Evolutionary conservation across 495 filamentous ascomycete species (phyloP), one percentile per base, ranked within the genome.

Genomic region (Pyronema omphalodes): DNA sequence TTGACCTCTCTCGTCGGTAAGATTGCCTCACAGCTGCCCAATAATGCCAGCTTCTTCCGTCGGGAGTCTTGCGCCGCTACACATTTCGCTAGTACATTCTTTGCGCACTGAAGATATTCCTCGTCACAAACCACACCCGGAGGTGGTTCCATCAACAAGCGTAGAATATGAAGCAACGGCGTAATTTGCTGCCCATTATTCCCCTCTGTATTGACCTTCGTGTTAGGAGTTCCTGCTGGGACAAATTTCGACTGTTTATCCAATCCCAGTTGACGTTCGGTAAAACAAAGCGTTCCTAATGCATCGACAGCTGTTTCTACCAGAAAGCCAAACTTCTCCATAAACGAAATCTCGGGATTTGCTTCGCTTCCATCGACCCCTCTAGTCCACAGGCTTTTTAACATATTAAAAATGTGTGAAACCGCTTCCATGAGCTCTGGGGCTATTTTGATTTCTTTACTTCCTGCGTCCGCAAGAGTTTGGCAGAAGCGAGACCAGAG

Each of bases 401-500:
- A 65, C 17, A 83, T 58, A 29, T 75, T 75, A 52, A 91, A 71
- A 18, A 87, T 69, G 47, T 79, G 74, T 9, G 85, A 79, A 45
- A 93, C 73, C 43, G 87, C 86, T 48, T 79, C 73, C 68, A 84
- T 84, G 5, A 84, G 81, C 53, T 96, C 88, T 18, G 74, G 74
- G 0, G 86, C 86, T 9, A 88, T 82, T 58, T 87, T 94, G 53
- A 98, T 80, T 63, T 98, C 91, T 67, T 93, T 91, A 43, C 74
- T 80, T 6, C 84, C 84, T 0, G 91, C 88, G 50, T 80, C 74
- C 3, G 81, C 79, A 34, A 95, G 67, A 6, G 84, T 78, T 9
- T 69, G 75, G 12, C 81, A 74, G 29, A 94, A 76, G 45, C 69
- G 73, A 9, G 67, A 65, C 89, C 91, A 95, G 40, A 89, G 71